phyloP scores from a whole-genome alignment of 1,284 basidiomycete species.

The Meripilus lineatus region DNA sequence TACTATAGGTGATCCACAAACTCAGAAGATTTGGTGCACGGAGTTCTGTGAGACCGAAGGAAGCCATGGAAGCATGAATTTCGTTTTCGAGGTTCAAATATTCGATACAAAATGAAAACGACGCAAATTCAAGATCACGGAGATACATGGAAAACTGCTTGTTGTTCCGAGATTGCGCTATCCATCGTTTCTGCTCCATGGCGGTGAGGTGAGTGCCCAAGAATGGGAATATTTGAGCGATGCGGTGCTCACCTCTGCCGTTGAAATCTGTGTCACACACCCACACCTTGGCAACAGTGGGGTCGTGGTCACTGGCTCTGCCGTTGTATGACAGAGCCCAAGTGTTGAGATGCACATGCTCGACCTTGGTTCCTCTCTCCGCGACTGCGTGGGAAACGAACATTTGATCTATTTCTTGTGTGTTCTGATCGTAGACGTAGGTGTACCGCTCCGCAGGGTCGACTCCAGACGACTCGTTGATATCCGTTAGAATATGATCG shows the following conservation, averaged over 20 bases:
- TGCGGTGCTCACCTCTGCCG: no score
- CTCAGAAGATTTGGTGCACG: no score
- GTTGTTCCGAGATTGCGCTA: no score
- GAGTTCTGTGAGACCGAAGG: no score
- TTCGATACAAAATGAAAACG: no score
- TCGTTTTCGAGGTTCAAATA: no score
- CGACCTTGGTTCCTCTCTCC: constrained; percentile 27
- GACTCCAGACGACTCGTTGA: constrained; percentile 46
- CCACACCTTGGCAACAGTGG: constrained; percentile 47
- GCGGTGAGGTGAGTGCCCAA: not conserved
- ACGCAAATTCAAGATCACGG: no score
- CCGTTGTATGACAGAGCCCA: constrained; percentile 40
- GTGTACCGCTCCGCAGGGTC: constrained; percentile 52
- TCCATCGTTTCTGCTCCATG: no score
- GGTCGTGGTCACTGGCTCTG: constrained; percentile 56
- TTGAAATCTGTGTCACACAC: constrained; percentile 37
- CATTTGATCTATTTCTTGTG: constrained; percentile 54
- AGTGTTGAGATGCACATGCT: constrained; percentile 57
- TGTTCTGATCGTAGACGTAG: constrained; percentile 56
- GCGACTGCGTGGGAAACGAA: constrained; percentile 48
- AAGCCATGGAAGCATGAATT: no score
- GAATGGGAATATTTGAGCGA: not conserved
- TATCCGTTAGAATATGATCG: constrained; percentile 38
- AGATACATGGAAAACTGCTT: no score
- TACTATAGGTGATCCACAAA: no score